These are phyloP conservation scores for Volutella citrinella DNA, from an alignment of 2,329 filamentous ascomycete genomes.

Conservation along the genomic window DNA sequence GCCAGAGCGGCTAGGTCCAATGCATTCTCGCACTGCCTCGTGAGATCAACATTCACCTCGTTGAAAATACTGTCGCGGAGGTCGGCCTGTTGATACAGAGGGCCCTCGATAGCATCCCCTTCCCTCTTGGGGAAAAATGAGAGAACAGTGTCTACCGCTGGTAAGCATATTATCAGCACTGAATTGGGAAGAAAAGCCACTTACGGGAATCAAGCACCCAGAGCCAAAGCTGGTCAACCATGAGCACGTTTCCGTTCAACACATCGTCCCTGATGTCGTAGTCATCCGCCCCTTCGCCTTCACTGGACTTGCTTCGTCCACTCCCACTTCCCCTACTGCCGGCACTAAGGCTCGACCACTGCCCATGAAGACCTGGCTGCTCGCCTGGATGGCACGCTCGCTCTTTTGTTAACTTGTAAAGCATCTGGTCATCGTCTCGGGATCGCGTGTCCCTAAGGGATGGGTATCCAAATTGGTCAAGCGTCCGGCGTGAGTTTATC, in stretches of 20 bases:
- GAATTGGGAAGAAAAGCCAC: constrained; percentile 10
- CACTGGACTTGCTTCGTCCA: constrained; percentile 23
- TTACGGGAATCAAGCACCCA: constrained; percentile 54
- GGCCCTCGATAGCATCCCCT: constrained; percentile 51
- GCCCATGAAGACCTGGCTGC: constrained; percentile 22
- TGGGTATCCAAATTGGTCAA: constrained; percentile 64
- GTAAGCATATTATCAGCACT: background rate
- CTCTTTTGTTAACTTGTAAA: constrained; percentile 62
- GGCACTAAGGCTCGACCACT: constrained; percentile 28
- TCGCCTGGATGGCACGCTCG: constrained; percentile 23
- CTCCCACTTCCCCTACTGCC: constrained; percentile 24
- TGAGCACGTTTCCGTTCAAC: constrained; percentile 57
- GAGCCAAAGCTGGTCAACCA: constrained; percentile 66
- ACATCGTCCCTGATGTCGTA: constrained; percentile 35
- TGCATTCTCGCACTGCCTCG: constrained; percentile 58
- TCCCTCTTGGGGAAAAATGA: constrained; percentile 56
- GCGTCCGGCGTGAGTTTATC: constrained; percentile 57
- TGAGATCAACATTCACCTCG: constrained; percentile 63
- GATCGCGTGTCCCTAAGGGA: constrained; percentile 58
- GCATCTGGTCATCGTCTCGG: constrained; percentile 64
- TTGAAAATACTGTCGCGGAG: constrained; percentile 63
- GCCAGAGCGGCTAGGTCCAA: constrained; percentile 62
- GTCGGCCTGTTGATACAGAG: constrained; percentile 58
- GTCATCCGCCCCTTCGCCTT: constrained; percentile 27
- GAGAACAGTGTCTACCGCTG: constrained; percentile 42